phyloP scores from a whole-genome alignment of 768 basidiomycete genomes.

The Amanita muscaria region DNA sequence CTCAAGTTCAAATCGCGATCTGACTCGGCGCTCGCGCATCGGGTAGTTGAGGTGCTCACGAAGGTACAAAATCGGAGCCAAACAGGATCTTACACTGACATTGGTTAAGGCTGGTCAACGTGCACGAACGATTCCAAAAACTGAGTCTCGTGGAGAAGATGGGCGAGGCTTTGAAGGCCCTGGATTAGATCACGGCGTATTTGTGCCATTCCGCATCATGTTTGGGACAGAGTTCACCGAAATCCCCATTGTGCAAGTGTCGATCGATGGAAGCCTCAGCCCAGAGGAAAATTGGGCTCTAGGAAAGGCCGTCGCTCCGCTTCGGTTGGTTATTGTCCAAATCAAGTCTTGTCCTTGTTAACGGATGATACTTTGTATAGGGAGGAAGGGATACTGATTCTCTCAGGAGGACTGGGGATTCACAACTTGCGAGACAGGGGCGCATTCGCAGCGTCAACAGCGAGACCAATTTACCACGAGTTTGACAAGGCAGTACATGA shows the following conservation, averaged over 20 bases:
- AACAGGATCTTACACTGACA: no score
- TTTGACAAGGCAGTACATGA: constrained; percentile 54
- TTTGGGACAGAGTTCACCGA: constrained; percentile 55
- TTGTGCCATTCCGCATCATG: constrained; percentile 73
- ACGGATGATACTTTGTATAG: no score
- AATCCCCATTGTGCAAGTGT: constrained; percentile 65
- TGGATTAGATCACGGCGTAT: constrained; percentile 74
- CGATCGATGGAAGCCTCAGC: constrained; percentile 51
- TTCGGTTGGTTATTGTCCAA: constrained; percentile 39
- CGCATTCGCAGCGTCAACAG: constrained; percentile 41
- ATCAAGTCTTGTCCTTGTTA: no score
- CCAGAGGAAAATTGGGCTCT: constrained; percentile 57
- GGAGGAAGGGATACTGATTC: constrained; percentile 54
- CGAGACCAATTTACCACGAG: constrained; percentile 37
- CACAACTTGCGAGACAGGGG: constrained; percentile 56
- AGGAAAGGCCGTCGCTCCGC: constrained; percentile 49
- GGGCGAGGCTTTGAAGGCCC: constrained; percentile 57
- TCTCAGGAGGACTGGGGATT: constrained; percentile 62
- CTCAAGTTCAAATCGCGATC: constrained; percentile 64
- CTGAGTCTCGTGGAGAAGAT: constrained; percentile 54
- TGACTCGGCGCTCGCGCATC: constrained; percentile 44
- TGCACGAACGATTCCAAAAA: constrained; percentile 38
- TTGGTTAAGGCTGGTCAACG: constrained; percentile 43
- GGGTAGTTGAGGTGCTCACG: constrained; percentile 52
- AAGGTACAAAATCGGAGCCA: constrained; percentile 35